Evolutionary conservation across 805 yeast genomes (phyloP).

Genomic region (Wickerhamomyces bisporus): DNA sequence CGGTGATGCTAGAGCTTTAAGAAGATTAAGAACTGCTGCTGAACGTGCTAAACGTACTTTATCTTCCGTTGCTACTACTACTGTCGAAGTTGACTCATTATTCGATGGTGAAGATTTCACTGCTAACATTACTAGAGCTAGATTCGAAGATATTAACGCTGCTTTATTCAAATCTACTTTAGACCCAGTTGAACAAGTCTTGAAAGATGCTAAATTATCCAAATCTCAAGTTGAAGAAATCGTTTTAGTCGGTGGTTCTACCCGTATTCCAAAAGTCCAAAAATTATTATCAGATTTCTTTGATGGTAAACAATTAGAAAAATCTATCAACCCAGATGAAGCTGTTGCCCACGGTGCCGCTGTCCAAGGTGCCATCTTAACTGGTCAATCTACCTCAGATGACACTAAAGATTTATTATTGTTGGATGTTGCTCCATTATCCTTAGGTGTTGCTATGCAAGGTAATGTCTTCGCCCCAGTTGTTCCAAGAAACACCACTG

Average conservation of each 20-base stretch:
- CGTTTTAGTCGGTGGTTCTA: slow-evolving; percentile 97
- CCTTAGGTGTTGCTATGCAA: slow-evolving; percentile 99
- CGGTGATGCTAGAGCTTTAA: slow-evolving; percentile 87
- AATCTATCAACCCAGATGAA: slow-evolving; percentile 97
- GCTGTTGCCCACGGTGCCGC: slow-evolving; percentile 99
- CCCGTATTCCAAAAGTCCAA: slow-evolving; percentile 98
- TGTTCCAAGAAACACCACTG: slow-evolving; percentile 99
- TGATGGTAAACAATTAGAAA: slow-evolving; percentile 94
- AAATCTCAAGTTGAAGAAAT: slow-evolving; percentile 89
- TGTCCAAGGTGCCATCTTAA: slow-evolving; percentile 97
- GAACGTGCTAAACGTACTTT: slow-evolving; percentile 99
- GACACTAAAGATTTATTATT: slow-evolving; percentile 94
- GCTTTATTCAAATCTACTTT: slow-evolving; percentile 89
- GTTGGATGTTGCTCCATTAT: slow-evolving; percentile 96
- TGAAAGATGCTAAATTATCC: slow-evolving; percentile 84
- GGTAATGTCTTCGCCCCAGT: slow-evolving; percentile 99
- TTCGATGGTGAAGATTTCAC: slow-evolving; percentile 95
- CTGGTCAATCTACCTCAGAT: slow-evolving; percentile 85
- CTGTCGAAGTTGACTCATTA: slow-evolving; percentile 94
- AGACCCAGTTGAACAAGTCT: slow-evolving; percentile 91
- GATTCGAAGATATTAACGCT: slow-evolving; percentile 95
- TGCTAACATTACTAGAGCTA: slow-evolving; percentile 92
- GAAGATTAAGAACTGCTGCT: slow-evolving; percentile 98
- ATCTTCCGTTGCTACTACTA: slow-evolving; percentile 93
- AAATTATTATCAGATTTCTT: slow-evolving; percentile 90